Conservation (phyloP, 208 protist genomes). For the Trichomonas tenax region DNA sequence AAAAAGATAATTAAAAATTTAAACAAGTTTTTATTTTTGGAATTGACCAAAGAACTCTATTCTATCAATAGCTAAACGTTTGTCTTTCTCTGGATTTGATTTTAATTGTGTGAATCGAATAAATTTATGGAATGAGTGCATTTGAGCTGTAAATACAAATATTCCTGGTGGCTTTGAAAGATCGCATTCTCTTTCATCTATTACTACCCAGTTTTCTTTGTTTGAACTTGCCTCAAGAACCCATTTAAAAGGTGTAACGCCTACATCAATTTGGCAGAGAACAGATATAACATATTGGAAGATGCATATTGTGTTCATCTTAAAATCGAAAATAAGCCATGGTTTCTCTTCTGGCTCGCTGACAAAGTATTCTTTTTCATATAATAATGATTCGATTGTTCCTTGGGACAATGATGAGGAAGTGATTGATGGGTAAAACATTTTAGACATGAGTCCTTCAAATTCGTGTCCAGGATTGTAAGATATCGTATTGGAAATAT, state of each 20-base stretch:
- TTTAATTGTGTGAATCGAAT: neutral
- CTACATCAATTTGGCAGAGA: neutral
- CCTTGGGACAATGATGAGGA: neutral
- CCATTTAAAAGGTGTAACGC: neutral
- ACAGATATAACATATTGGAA: neutral
- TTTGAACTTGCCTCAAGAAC: neutral
- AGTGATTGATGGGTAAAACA: neutral
- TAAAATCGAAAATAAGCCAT: neutral
- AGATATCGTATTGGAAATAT: neutral
- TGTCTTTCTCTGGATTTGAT: neutral
- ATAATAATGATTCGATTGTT: neutral
- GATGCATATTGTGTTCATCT: neutral
- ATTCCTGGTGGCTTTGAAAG: neutral
- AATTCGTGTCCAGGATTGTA: neutral
- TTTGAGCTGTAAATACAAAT: neutral
- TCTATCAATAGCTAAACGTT: neutral
- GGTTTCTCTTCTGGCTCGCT: neutral
- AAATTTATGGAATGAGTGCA: neutral
- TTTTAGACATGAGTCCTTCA: neutral
- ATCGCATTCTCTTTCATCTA: neutral
- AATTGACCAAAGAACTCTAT: neutral
- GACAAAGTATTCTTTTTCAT: neutral
- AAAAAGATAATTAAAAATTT: too few species aligned
- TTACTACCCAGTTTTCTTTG: neutral
- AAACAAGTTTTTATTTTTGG: neutral